Percentiles rank a stretch among this genome's conserved stretches.
Conservation (phyloP, 768 basidiomycete species). For the Naganishia kalamii region DNA sequence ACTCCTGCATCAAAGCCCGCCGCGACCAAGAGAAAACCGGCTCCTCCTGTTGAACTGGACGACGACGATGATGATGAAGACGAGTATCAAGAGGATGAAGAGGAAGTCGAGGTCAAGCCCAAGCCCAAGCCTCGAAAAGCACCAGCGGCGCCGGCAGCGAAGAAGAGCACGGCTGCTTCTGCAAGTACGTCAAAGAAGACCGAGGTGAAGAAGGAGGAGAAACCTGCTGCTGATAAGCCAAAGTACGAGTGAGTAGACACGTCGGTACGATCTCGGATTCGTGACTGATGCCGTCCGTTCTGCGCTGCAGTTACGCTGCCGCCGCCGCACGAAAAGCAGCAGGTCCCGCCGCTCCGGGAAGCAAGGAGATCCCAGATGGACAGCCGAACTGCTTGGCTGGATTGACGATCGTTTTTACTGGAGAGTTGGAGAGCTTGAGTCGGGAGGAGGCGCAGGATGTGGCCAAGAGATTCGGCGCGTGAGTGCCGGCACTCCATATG, state of each 20-base stretch:
- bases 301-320: slow-evolving; percentile 50
- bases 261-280: slow-evolving; percentile 14
- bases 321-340: slow-evolving; percentile 28
- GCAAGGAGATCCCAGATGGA: slow-evolving; percentile 68
- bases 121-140: neutral
- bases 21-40: slow-evolving; percentile 30
- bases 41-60: slow-evolving; percentile 19
- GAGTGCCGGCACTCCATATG: slow-evolving; percentile 39
- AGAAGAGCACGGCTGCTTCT: neutral
- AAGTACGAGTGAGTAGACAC: slow-evolving; percentile 47
- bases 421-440: slow-evolving; percentile 77
- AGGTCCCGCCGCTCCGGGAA: slow-evolving; percentile 49
- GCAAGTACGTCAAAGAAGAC: slow-evolving; percentile 25
- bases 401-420: slow-evolving; percentile 89
- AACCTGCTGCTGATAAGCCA: slow-evolving; percentile 28
- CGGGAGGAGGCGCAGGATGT: slow-evolving; percentile 80
- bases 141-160: neutral
- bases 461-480: slow-evolving; percentile 91
- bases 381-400: slow-evolving; percentile 70
- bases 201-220: slow-evolving; percentile 23
- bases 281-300: slow-evolving; percentile 51
- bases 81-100: slow-evolving; percentile 27
- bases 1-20: slow-evolving; percentile 23
- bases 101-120: slow-evolving; percentile 2
- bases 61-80: slow-evolving; percentile 26